Evolutionary conservation across 1,284 basidiomycete species (phyloP).

Genomic region (Microbotryum violaceum): DNA sequence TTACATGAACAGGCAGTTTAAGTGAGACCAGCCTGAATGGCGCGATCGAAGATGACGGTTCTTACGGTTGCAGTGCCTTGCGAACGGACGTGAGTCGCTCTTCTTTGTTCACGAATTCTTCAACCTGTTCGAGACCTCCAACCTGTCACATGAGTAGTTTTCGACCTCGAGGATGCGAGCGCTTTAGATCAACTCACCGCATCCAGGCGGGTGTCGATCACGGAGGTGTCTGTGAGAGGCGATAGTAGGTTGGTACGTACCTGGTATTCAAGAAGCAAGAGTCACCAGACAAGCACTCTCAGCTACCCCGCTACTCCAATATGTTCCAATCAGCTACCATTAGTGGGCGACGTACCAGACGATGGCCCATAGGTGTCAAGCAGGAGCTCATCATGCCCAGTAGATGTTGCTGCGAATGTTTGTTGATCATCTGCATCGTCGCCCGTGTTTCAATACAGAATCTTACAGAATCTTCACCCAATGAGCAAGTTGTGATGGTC

Average conservation of each 20-base stretch:
- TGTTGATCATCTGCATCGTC: constrained; percentile 38
- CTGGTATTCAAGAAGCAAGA: constrained; percentile 37
- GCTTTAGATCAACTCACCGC: constrained; percentile 47
- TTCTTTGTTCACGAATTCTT: constrained; percentile 68
- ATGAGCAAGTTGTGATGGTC: neutral
- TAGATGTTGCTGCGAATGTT: constrained; percentile 30
- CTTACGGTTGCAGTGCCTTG: constrained; percentile 57
- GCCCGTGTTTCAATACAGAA: constrained; percentile 34
- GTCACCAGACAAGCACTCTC: constrained; percentile 40
- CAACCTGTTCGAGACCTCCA: constrained; percentile 21
- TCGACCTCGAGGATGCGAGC: neutral
- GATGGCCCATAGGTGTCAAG: constrained; percentile 73
- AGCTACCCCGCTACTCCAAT: neutral
- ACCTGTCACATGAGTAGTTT: no score
- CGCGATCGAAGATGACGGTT: constrained; percentile 1
- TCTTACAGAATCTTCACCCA: neutral
- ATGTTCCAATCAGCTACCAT: no score
- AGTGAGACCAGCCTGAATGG: no score
- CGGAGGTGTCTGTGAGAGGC: constrained; percentile 54
- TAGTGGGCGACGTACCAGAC: neutral
- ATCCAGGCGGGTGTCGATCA: constrained; percentile 72
- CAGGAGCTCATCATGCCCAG: constrained; percentile 59
- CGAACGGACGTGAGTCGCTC: constrained; percentile 62
- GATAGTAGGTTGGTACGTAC: constrained; percentile 74
- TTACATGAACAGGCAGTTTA: no score